These are phyloP conservation scores for Lycium barbarum DNA, from an alignment of 257 asterid species.

Conservation along the genomic window DNA sequence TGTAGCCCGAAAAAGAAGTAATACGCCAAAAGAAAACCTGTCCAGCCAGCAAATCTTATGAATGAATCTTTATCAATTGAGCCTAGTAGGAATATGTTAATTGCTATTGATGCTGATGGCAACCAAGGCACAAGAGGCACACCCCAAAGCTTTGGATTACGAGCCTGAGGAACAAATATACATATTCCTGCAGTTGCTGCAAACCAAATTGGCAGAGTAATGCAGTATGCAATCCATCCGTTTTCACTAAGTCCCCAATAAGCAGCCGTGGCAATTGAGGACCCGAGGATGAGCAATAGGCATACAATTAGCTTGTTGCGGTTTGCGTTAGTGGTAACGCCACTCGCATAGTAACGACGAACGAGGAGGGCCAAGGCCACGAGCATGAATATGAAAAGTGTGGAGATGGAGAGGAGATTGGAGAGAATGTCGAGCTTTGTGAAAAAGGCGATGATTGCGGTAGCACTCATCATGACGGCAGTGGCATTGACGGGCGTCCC, in stretches of 20 bases:
- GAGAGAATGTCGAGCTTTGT: constrained; percentile 57
- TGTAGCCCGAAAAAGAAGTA: constrained; percentile 65
- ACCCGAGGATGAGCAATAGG: constrained; percentile 46
- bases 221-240: constrained; percentile 61
- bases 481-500: constrained; percentile 75
- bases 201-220: constrained; percentile 55
- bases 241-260: constrained; percentile 54
- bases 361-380: constrained; percentile 65
- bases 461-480: constrained; percentile 50
- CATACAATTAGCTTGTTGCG: constrained; percentile 52
- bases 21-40: constrained; percentile 48
- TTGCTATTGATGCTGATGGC: constrained; percentile 64
- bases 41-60: constrained; percentile 60
- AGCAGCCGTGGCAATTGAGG: constrained; percentile 52
- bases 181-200: constrained; percentile 49
- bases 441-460: constrained; percentile 67
- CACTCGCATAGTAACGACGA: constrained; percentile 56
- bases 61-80: constrained; percentile 57
- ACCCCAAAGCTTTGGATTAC: constrained; percentile 63
- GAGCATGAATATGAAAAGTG: constrained; percentile 66
- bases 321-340: constrained; percentile 48
- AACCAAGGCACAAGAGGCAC: constrained; percentile 75
- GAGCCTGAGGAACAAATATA: constrained; percentile 55
- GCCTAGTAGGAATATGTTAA: constrained; percentile 67
- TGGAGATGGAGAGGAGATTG: constrained; percentile 59